Evolutionary conservation across 805 yeast species (phyloP).

Genomic region (Candida silvatica): DNA sequence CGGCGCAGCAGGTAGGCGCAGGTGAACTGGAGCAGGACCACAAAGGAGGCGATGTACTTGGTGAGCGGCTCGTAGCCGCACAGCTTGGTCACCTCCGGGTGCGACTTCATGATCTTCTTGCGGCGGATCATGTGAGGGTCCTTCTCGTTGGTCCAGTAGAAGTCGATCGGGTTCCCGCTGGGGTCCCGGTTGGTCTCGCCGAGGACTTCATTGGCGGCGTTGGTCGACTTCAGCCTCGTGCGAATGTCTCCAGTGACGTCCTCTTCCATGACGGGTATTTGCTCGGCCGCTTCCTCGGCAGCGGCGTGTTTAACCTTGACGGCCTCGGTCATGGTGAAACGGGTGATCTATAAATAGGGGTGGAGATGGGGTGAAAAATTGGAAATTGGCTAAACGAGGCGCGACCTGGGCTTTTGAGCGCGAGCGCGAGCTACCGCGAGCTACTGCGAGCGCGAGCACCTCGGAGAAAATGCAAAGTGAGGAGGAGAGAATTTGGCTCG

Average conservation of each 20-base stretch:
- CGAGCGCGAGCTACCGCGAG: no score
- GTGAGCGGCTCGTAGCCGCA: constrained; percentile 85
- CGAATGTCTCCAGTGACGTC: no score
- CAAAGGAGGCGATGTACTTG: constrained; percentile 61
- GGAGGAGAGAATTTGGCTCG: no score
- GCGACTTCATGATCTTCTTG: constrained; percentile 58
- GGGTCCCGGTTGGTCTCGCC: constrained; percentile 1
- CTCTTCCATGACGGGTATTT: no score
- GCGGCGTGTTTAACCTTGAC: no score
- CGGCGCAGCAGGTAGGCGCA: constrained; percentile 55
- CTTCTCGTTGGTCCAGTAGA: constrained; percentile 73
- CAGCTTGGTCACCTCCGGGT: constrained; percentile 73
- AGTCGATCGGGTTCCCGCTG: constrained; percentile 31
- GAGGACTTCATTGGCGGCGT: not conserved
- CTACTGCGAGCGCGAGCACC: no score
- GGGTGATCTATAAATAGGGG: not conserved
- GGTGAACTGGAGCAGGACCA: constrained; percentile 59
- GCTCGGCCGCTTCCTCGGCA: no score
- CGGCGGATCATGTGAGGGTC: constrained; percentile 80
- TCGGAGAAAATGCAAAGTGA: no score
- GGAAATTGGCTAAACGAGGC: not conserved
- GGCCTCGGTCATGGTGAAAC: no score
- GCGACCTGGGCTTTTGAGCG: not conserved
- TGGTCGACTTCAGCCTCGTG: not conserved
- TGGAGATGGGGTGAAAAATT: not conserved